Evolutionary conservation across 139 green algal species (phyloP).

Genomic region (Micromonas commoda): DNA sequence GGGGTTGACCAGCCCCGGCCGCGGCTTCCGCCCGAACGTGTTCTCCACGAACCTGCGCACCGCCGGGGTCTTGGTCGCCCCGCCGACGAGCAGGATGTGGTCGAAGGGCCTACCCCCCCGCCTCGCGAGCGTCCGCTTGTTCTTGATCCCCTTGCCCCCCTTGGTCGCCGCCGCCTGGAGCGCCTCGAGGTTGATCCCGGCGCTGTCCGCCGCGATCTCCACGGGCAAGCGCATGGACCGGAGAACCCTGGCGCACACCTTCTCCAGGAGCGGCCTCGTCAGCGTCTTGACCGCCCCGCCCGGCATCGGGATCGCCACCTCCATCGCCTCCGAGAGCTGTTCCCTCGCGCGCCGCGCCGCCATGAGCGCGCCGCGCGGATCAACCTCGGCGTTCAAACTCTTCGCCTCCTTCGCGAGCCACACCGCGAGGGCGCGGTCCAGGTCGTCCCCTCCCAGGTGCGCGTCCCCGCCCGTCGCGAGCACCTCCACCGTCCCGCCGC

Average conservation of each 20-base stretch:
- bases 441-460: slow-evolving; percentile 89
- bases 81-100: slow-evolving; percentile 18
- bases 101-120: slow-evolving; percentile 5
- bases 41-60: slow-evolving; percentile 22
- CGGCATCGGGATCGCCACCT: not conserved
- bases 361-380: slow-evolving; percentile 13
- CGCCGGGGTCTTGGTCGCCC: slow-evolving; percentile 8
- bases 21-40: not conserved
- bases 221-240: slow-evolving; percentile 21
- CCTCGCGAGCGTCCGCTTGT: not conserved
- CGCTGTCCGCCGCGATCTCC: not conserved
- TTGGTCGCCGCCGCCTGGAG: not conserved
- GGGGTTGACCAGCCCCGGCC: slow-evolving; percentile 8
- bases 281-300: slow-evolving; percentile 2
- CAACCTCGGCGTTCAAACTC: not conserved
- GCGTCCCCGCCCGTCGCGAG: slow-evolving; percentile 91
- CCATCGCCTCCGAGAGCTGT: not conserved
- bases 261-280: slow-evolving; percentile 22
- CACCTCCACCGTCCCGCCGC: slow-evolving; percentile 92
- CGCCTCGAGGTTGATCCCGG: slow-evolving; percentile 18
- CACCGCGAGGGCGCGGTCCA: slow-evolving; percentile 80
- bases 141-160: not conserved
- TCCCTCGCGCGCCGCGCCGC: slow-evolving; percentile 4
- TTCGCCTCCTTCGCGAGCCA: slow-evolving; percentile 18
- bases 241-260: slow-evolving; percentile 16